Evolutionary conservation across 192 early-diverging fungal genomes (phyloP), one percentile per base, ranked within the genome.

Genomic region (Podila epicladia): DNA sequence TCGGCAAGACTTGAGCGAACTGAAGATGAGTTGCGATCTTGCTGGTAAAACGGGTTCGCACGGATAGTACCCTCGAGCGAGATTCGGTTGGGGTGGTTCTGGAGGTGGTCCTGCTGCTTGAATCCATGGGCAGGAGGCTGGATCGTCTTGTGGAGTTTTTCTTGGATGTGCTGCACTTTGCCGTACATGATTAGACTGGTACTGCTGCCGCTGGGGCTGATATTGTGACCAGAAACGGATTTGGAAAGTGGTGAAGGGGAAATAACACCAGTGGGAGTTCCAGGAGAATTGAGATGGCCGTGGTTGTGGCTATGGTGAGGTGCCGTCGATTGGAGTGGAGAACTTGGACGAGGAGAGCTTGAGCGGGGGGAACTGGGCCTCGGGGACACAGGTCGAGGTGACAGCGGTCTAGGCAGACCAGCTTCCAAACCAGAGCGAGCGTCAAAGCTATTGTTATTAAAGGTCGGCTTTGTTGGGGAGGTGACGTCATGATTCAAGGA

Each of bases 41-140:
- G 77, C 29, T 80, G 77, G 58, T 80, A 80, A 57, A 80, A 80
- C 12, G 77, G 77, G 35, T 80, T 80, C 55, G 77, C 77, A 3
- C 77, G 77, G 48, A 80, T 80, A 28, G 77, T 80, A 19, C 77
- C 77, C 41, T 80, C 77, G 37, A 80, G 61, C 26, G 77, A 80
- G 28, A 80, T 80, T 7, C 77, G 50, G 58, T 72, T 80, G 35
- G 77, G 77, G 26, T 65, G 35, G 5, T 69, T 80, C 62, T 80
- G 77, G 29, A 80, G 41, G 20, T 80, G 77, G 26, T 80, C 77
- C 24, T 80, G 77, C 13, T 62, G 67, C 62, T 80, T 80, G 67
- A 73, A 80, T 31, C 71, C 77, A 19, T 67, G 77, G 7, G 28
- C n/a, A 12, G 76, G 66, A 9, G 65, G 19, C 28, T 79, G 76